A percentile compares a stretch with the other conserved stretches of the same genome.
Conservation (phyloP, 1,284 basidiomycete species). For the Pascua sp. region DNA sequence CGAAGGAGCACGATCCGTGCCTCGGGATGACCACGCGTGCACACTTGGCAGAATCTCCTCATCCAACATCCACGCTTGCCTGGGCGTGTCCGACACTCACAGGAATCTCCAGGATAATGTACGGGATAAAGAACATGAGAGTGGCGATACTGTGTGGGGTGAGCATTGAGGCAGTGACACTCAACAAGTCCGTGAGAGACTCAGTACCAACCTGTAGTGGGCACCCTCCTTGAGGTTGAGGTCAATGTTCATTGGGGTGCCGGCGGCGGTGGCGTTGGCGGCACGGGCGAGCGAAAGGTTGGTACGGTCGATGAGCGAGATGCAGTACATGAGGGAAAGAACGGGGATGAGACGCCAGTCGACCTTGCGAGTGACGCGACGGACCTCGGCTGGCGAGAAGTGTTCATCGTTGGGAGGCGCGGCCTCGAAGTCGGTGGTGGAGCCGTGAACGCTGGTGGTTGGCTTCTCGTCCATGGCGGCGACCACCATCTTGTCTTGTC, state of each 20-base stretch:
- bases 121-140: slow-evolving; percentile 21
- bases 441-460: not conserved
- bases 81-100: slow-evolving; percentile 4
- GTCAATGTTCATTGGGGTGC: slow-evolving; percentile 21
- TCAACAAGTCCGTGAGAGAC: slow-evolving; percentile 30
- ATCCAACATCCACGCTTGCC: too few species aligned
- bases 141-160: not conserved
- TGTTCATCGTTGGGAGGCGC: slow-evolving; percentile 1
- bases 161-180: too few species aligned
- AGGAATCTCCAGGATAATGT: slow-evolving; percentile 45
- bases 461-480: not conserved
- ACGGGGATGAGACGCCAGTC: slow-evolving; percentile 15
- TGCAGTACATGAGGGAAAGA: slow-evolving; percentile 8
- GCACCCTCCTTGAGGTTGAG: slow-evolving; percentile 26
- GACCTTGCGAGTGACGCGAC: not conserved
- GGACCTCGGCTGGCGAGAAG: slow-evolving; percentile 1
- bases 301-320: slow-evolving; percentile 17
- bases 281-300: slow-evolving; percentile 20
- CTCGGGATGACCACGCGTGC: too few species aligned
- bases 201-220: slow-evolving; percentile 33
- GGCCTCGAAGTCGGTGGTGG: not conserved
- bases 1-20: too few species aligned
- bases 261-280: slow-evolving; percentile 8
- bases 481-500: too few species aligned
- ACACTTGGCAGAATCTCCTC: too few species aligned